Evolutionary conservation across 805 yeast genomes (phyloP), one percentile per base, ranked within the genome.

Genomic region (Candida coleopterorum): DNA sequence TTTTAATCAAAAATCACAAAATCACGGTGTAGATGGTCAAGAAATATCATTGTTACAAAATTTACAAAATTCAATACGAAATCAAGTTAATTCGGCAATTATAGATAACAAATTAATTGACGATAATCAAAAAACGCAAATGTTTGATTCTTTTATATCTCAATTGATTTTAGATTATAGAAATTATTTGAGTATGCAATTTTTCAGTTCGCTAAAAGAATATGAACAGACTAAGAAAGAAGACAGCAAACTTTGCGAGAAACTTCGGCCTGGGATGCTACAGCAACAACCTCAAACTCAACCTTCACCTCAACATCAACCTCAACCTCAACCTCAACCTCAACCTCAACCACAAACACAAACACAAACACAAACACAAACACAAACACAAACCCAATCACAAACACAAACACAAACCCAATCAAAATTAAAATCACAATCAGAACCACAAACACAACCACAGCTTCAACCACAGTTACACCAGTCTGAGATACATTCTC

Each of bases 101-200:
- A 21, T 35, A 6, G 36, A 40, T 18, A 38, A 46, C 10, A 48
- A 43, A 32, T 2, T 20, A 2, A 27, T 40, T 21, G 33, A 36
- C 12, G 40, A 42, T 8, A 29, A 23, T 14, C 48, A 48, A 18
- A 46, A 45, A 29, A 25, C 38, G 6, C 28, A 28, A 7, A 12
- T 48, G 21, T 12, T 48, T 10, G 49, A 46, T 35, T 25, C 42
- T 10, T 41, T 49, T 32, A 20, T 44, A 9, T 34, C 40, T 6
- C 49, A 38, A 25, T 25, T 49, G 14, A 20, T 48, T 11, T 21
- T 23, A 8, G 52, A 49, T 34, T 44, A 44, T 28, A 35, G 39
- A 31, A 28, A 25, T 15, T 38, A 37, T 15, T 32, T 39, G 6
- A 32, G 40, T 18, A 30, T 29, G 5, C 30, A 33, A 26, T 39